Evolutionary conservation across 192 early-diverging fungal species (phyloP).

Genomic region (Nowakowskiella sp.): DNA sequence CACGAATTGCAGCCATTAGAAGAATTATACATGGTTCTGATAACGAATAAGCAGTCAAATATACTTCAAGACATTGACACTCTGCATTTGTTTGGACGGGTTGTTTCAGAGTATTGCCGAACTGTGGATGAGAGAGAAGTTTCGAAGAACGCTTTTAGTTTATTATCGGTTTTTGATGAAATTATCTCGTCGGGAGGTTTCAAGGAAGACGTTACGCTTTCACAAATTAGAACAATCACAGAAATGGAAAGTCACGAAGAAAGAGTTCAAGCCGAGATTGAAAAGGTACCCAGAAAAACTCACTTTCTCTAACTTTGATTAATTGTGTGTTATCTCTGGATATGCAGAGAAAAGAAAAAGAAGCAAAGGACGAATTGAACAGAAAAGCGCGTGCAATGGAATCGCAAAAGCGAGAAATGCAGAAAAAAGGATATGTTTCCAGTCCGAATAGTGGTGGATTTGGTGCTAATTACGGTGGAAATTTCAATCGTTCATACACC

Average conservation of each 20-base stretch:
- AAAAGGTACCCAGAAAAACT: constrained; percentile 42
- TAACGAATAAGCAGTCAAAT: constrained; percentile 91
- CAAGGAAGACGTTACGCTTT: constrained; percentile 83
- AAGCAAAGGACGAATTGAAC: constrained; percentile 95
- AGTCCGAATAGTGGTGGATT: constrained; percentile 3
- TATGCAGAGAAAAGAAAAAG: constrained; percentile 80
- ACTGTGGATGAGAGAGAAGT: constrained; percentile 81
- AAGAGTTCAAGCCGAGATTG: constrained; percentile 91
- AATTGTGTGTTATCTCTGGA: constrained; percentile 8
- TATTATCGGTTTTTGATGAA: constrained; percentile 91
- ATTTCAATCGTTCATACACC: constrained; percentile 31
- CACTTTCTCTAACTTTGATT: not conserved
- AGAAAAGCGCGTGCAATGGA: constrained; percentile 86
- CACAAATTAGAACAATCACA: constrained; percentile 85
- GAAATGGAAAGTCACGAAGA: constrained; percentile 99
- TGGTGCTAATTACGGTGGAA: constrained; percentile 1
- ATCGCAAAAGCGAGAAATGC: constrained; percentile 72
- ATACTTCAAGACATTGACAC: constrained; percentile 98
- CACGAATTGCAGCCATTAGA: constrained; percentile 75
- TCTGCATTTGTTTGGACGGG: constrained; percentile 87
- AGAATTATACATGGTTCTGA: constrained; percentile 90
- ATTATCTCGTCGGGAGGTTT: constrained; percentile 80
- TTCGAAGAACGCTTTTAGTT: constrained; percentile 75
- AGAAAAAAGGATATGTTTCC: constrained; percentile 5
- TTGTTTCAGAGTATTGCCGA: constrained; percentile 83